Percentiles rank a stretch among this genome's conserved stretches.
phyloP scores from a whole-genome alignment of 2,329 filamentous ascomycete species.

The Rutstroemia sp. region DNA sequence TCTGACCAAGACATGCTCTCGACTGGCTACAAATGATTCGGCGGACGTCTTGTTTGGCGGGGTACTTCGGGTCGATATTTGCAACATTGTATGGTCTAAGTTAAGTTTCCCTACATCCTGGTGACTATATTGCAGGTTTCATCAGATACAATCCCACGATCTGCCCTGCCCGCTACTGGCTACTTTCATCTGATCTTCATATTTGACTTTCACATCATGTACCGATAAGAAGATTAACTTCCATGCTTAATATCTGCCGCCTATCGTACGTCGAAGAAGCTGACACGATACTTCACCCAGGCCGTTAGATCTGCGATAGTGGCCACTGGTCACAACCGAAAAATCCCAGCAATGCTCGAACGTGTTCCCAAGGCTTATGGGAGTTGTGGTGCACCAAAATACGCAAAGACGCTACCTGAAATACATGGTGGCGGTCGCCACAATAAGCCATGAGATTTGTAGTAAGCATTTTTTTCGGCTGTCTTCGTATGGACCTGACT shows the following conservation, averaged over 20 bases:
- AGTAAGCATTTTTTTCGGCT: constrained; percentile 2
- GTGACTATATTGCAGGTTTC: background rate
- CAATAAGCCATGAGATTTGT: background rate
- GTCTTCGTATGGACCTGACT: background rate
- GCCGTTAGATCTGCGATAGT: too few species aligned
- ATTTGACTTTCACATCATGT: too few species aligned
- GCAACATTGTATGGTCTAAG: background rate
- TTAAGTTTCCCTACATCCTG: too few species aligned
- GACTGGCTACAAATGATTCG: too few species aligned
- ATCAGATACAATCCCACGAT: background rate
- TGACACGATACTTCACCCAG: too few species aligned
- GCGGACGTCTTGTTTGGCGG: background rate
- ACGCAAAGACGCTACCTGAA: background rate
- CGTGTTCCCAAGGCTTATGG: background rate
- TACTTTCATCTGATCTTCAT: background rate
- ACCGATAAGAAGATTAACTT: too few species aligned
- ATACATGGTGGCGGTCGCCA: constrained; percentile 1
- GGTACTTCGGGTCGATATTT: background rate
- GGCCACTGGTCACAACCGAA: too few species aligned
- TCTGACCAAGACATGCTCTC: background rate
- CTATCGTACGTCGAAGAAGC: too few species aligned
- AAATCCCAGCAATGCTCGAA: background rate
- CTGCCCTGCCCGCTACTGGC: background rate
- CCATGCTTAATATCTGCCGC: too few species aligned
- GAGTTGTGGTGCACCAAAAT: background rate